Base-by-base conservation (phyloP, 192 early-diverging fungal genomes). In the Umbelopsis sp. region DNA sequence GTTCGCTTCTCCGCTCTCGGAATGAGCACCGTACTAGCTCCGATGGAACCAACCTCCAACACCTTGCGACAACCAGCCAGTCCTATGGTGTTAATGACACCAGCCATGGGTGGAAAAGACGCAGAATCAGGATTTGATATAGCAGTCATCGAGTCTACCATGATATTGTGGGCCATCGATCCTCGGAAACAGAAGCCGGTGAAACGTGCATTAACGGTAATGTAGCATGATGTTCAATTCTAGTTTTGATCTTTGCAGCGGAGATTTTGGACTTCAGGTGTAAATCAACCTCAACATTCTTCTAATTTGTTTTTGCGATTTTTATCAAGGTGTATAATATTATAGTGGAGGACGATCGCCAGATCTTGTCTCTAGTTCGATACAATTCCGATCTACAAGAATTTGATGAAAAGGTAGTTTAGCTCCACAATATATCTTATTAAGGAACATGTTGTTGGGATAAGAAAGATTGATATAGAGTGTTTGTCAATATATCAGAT, bases 321-420 rank as follows among this genome's bases (percentile, higher is more conserved):
- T 23, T 23, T 51, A 20, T 46, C 7, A 52, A 80, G 78, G 74
- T 74, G 18, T 80, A 72, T 66, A 75, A 80, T 55, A 69, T 80
- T 10, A 53, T 80, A 35, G 64, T 80, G 44, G 73, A 75, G 44
- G 64, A 70, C 10, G 47, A 70, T 46, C 66, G 46, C 1, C 52
- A 71, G 5, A 75, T 73, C 23, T 44, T 75, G 9, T 75, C 73
- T 9, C 46, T 80, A 18, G 71, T 75, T 23, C 70, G 78, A 21
- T 79, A 79, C 44, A 74, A 48, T 35, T 70, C 66, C 41, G 78
- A 79, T 58, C 75, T 79, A 46, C 37, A 70, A 10, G 78, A 79
- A n/a, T 79, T 79, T 66, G 73, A 79, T 66, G 52, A 75, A 72
- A 79, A 79, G 71, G 78, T 80, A 72, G 13, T 16, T 11, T 4